Base-by-base conservation (phyloP, 352 stramenopile species). In the Pythium brachiatum region DNA sequence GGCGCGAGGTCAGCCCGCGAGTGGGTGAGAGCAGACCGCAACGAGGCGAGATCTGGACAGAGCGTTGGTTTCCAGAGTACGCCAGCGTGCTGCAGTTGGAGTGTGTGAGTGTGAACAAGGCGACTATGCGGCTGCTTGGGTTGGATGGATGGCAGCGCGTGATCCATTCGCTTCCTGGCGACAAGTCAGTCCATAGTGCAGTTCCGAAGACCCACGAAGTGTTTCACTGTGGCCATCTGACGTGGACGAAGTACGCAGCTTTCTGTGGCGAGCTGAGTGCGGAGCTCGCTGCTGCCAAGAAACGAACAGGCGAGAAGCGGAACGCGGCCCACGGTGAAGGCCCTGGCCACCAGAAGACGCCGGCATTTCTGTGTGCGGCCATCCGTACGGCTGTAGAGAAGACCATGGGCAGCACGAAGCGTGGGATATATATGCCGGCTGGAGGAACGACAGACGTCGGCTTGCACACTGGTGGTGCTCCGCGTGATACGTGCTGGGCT, bases 401-500 rank as follows among this genome's bases (percentile, higher is more conserved):
- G 29, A 7, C 52, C 32, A 18, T 25, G 64, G 20, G 57, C 34
- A 26, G 43, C 5, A 26, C 20, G 9, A 3, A 23, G 20, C 23
- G 9, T 4, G 20, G 16, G 21, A 51, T 29, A 7, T 16, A n/a
- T 46, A 7, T 53, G 57, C 21, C 60, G 7, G 31, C 53, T 32
- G 74, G 75, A 13, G 75, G 76, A 2, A 78, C 69, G 9, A 82
- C 72, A 0, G 76, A 83, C 43, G 76, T 81, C 16, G 74, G 73
- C 3, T 60, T 66, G 11, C 76, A 88, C 41, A 86, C 75, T 5
- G 75, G 76, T 20, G 68, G 66, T 0, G 41, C 51, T 34, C 31
- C 55, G 8, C 70, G 78, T n/a, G 72, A 73, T 46, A 85, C 74
- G 1, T 85, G 76, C 39, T 88, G 76, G 78, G 44, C 74, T 7